These are phyloP conservation scores for Raddia distichophylla DNA, from an alignment of 176 grass and related monocot species.

Conservation along the genomic window DNA sequence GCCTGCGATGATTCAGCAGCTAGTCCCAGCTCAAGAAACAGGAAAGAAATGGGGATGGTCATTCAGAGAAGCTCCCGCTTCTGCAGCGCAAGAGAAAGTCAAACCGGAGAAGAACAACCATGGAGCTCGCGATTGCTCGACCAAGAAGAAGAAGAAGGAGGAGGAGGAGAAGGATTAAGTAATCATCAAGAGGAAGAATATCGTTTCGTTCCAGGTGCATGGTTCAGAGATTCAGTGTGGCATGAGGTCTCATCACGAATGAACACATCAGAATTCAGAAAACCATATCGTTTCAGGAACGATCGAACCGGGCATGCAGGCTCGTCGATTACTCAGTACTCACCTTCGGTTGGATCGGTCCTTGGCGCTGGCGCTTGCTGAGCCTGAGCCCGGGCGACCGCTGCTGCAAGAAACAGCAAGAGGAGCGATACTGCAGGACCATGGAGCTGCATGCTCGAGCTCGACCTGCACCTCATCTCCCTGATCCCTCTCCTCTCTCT, in stretches of 20 bases:
- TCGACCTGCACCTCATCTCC: background rate
- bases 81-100: background rate
- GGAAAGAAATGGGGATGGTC: no score
- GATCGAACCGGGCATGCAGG: background rate
- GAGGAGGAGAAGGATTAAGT: background rate
- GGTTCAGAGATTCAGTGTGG: no score
- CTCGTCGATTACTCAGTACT: background rate
- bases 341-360: slow-evolving; percentile 54
- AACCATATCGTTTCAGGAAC: background rate
- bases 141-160: background rate
- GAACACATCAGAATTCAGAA: background rate
- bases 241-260: no score
- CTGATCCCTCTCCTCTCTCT: background rate
- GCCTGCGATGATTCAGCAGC: background rate
- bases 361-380: background rate
- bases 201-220: background rate
- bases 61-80: background rate
- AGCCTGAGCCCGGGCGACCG: slow-evolving; percentile 34
- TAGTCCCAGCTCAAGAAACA: background rate
- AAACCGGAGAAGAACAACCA: background rate
- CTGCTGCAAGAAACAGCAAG: slow-evolving; percentile 1
- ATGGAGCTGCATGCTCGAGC: slow-evolving; percentile 11
- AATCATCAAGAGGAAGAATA: background rate
- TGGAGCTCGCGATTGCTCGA: background rate
- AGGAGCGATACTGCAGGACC: slow-evolving; percentile 9